Conservation (phyloP, 257 asterid genomes). For the Perilla frutescens region DNA sequence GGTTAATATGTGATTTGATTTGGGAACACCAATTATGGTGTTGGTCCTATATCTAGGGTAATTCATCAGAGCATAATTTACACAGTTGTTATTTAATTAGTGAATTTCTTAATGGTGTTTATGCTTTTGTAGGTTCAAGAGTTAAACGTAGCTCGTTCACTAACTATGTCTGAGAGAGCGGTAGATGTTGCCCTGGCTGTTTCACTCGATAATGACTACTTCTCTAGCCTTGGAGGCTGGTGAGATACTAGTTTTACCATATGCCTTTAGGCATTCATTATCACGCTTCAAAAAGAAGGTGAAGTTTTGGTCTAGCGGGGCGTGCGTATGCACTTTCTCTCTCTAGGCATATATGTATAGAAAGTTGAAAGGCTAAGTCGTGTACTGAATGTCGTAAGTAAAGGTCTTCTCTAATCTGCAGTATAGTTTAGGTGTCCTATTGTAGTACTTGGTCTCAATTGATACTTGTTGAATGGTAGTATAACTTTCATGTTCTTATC, state of each 20-base stretch:
- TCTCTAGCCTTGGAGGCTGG: conserved; percentile 96
- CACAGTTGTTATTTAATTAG: neutral
- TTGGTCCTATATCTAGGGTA: conserved; percentile 69
- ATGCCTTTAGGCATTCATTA: neutral
- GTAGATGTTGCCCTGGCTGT: conserved; percentile 91
- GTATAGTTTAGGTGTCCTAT: too few relatives aligned
- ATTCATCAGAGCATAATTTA: conserved; percentile 32
- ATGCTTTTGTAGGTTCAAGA: conserved; percentile 65
- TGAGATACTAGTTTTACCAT: conserved; percentile 44
- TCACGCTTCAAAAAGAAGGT: neutral
- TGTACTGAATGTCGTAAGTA: too few relatives aligned
- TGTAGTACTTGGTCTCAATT: neutral
- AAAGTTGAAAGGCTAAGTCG: too few relatives aligned
- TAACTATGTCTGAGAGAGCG: conserved; percentile 89
- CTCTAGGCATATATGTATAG: too few relatives aligned
- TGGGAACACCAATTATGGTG: conserved; percentile 66
- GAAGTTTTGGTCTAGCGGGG: too few relatives aligned
- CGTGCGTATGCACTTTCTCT: too few relatives aligned
- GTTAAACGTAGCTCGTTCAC: conserved; percentile 64
- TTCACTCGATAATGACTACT: conserved; percentile 90
- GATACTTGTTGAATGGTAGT: neutral
- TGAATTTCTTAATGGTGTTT: conserved; percentile 33
- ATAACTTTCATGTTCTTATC: conserved; percentile 26
- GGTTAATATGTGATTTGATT: conserved; percentile 95
- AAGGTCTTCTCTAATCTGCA: too few relatives aligned